Base-by-base conservation (phyloP, 2,329 filamentous ascomycete genomes). In the Phialophora verrucosa region DNA sequence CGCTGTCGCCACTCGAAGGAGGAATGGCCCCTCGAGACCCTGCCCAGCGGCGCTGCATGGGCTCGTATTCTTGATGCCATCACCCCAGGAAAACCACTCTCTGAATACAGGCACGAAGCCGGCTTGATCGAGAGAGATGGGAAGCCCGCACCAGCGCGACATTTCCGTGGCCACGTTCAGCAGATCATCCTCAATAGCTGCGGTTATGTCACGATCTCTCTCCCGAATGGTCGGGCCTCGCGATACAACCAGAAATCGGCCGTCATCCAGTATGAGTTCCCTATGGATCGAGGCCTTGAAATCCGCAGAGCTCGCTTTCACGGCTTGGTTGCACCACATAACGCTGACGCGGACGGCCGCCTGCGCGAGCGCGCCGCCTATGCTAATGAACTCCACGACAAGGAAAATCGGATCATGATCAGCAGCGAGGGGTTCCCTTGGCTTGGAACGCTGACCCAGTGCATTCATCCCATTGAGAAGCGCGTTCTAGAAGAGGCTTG, bases 101-200 rank as follows among this genome's bases (percentile, higher is more conserved):
- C 78, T 27, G 68, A 73, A 7, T 73, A 75, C 59, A 78, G 78
- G 47, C 73, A 75, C 69, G 71, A 72, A 59, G 73, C 65, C 7
- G 72, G 74, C 35, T 70, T 74, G 25, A 65, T 72, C 42, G 58
- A 65, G 61, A 59, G 62, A 47, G 65, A 59, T 35, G 25, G 42
- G 6, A 44, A 59, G n/a, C 67, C 67, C 17, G 42, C 27, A 29
- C 72, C 62, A 10, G n/a, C 62, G 27, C 55, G 44, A 59, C 42
- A 31, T n/a, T 72, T 69, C 64, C 66, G 69, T 2, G 79, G 79
- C 3, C 74, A 73, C 25, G 74, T 85, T 1, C 69, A 74, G 62
- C 74, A 74, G 14, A 75, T 89, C 32, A 79, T 81, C 0, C 83
- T 90, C 75, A 83, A 82, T 35, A 89, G 86, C 0, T 90, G 87